Evolutionary conservation across 768 basidiomycete species (phyloP).

Genomic region (Cyclocybe aegerita): DNA sequence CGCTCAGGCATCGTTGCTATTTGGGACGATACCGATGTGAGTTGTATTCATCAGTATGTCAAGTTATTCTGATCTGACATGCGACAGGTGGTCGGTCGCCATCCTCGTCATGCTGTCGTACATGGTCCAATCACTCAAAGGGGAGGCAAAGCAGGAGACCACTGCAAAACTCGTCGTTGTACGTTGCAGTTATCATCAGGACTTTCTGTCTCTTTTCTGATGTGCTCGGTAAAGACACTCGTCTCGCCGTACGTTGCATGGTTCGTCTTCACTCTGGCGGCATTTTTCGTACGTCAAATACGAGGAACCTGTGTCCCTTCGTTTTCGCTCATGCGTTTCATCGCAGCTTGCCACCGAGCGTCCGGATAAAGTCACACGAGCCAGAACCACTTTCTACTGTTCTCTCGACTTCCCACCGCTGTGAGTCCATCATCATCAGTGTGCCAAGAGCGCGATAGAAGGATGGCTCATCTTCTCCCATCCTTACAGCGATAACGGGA

Average conservation of each 20-base stretch:
- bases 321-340: background rate
- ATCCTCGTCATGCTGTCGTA: constrained; percentile 33
- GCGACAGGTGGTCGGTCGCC: constrained; percentile 35
- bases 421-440: constrained; percentile 11
- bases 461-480: background rate
- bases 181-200: background rate
- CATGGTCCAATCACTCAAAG: constrained; percentile 23
- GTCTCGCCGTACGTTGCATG: constrained; percentile 32
- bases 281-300: constrained; percentile 23
- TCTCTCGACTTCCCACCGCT: constrained; percentile 19
- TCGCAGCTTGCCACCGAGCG: constrained; percentile 21
- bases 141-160: constrained; percentile 13
- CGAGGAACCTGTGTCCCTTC: background rate
- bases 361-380: constrained; percentile 25
- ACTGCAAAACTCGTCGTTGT: constrained; percentile 23
- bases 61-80: background rate
- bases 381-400: constrained; percentile 27
- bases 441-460: background rate
- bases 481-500: constrained; percentile 17
- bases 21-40: constrained; percentile 40
- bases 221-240: constrained; percentile 26
- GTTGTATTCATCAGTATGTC: constrained; percentile 4
- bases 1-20: constrained; percentile 41
- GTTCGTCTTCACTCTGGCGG: constrained; percentile 26
- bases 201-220: background rate